phyloP scores from a whole-genome alignment of 2,329 filamentous ascomycete genomes.

The Curvularia lunata region DNA sequence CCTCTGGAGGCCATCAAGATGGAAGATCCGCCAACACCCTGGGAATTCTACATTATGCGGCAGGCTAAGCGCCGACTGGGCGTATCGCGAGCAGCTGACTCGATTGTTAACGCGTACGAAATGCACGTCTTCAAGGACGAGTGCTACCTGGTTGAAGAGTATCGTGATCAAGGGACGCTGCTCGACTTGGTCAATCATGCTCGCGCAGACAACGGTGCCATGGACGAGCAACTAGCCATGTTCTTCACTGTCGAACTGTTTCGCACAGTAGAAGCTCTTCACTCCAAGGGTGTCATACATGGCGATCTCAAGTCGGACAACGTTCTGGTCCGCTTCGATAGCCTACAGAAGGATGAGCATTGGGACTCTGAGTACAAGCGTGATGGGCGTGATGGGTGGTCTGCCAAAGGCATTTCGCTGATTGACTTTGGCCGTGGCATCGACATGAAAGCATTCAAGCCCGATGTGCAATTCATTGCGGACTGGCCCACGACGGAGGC shows the following conservation, averaged over 20 bases:
- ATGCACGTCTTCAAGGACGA: slow-evolving; percentile 92
- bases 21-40: slow-evolving; percentile 84
- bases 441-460: slow-evolving; percentile 84
- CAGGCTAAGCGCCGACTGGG: slow-evolving; percentile 78
- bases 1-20: slow-evolving; percentile 88
- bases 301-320: slow-evolving; percentile 97
- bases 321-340: slow-evolving; percentile 83
- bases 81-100: slow-evolving; percentile 72
- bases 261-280: slow-evolving; percentile 85
- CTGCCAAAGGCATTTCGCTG: slow-evolving; percentile 76
- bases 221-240: slow-evolving; percentile 93
- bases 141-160: slow-evolving; percentile 86
- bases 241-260: slow-evolving; percentile 93
- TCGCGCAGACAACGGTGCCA: slow-evolving; percentile 72
- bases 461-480: slow-evolving; percentile 84
- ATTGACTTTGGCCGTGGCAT: slow-evolving; percentile 96
- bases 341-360: slow-evolving; percentile 50
- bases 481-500: slow-evolving; percentile 90
- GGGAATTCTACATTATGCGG: slow-evolving; percentile 97
- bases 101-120: slow-evolving; percentile 83
- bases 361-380: slow-evolving; percentile 72
- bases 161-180: slow-evolving; percentile 85
- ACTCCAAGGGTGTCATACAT: slow-evolving; percentile 79
- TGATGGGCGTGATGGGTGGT: slow-evolving; percentile 80
- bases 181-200: slow-evolving; percentile 94